These are phyloP conservation scores for Melampsora americana DNA, from an alignment of 1,284 basidiomycete genomes.

Conservation along the genomic window DNA sequence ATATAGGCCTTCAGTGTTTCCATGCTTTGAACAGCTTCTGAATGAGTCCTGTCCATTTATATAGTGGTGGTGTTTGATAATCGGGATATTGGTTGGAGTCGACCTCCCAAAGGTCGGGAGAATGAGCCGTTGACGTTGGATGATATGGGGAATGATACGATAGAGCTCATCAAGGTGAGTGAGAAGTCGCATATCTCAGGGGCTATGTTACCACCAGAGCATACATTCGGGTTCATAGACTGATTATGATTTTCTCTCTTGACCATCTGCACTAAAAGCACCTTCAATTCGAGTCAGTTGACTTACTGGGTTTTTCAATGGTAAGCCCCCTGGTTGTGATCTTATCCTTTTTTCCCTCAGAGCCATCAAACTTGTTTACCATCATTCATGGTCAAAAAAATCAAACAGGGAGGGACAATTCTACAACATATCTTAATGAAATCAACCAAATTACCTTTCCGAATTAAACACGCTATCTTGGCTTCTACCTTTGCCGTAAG, in stretches of 20 bases:
- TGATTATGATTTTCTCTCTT: not conserved
- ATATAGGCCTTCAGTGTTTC: not conserved
- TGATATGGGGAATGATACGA: not conserved
- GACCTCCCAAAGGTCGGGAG: not conserved
- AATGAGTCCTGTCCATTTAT: not conserved
- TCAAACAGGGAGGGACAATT: not conserved
- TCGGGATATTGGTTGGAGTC: conserved; percentile 2
- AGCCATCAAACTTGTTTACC: no score
- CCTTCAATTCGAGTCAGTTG: not conserved
- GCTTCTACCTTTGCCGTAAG: not conserved
- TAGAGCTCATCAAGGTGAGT: not conserved
- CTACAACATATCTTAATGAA: not conserved
- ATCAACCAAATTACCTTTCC: not conserved
- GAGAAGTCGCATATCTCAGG: no score
- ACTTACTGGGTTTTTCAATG: not conserved
- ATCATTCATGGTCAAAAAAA: not conserved
- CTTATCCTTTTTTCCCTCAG: not conserved
- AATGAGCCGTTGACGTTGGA: not conserved
- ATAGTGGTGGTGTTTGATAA: conserved; percentile 8
- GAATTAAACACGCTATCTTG: not conserved
- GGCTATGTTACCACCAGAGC: no score
- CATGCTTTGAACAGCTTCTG: not conserved
- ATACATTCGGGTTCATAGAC: no score
- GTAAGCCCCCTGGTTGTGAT: not conserved
- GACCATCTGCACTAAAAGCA: not conserved